Evolutionary conservation across 345 rosid genomes (phyloP), one percentile per base, ranked within the genome.

Genomic region (Eutrema japonicum): DNA sequence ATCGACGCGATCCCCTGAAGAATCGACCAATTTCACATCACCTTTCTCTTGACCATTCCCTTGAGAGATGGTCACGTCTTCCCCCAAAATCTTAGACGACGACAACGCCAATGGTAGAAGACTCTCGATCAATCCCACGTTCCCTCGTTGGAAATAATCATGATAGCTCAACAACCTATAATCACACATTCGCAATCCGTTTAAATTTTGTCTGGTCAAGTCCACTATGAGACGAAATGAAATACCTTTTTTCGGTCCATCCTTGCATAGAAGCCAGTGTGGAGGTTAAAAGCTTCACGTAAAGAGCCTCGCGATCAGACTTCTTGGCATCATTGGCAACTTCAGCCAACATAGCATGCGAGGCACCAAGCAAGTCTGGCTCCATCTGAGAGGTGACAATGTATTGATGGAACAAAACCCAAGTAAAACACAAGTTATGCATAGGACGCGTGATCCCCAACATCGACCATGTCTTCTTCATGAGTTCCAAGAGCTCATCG

Each of bases 401-500:
- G 58, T 91, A 89, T 26, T 86, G 96, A 26, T 86, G 86, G 62
- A 94, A 89, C 47, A 91, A 57, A 60, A 91, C 89, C 98, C 98
- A 94, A 3, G 95, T 81, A 67, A 91, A 86, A 82, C 93, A 89
- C 16, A 86, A 32, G 69, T 88, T 87, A 74, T 94, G 98, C 5
- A 89, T 55, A 0, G 85, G 68, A 48, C 84, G 58, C 9, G 77
- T 86, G 66, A 94, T 89, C 35, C 95, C 97, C 40, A 91, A 66
- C 46, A 88, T 88, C 10, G 86, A 38, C 97, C 98, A 94, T 11
- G 98, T 91, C 83, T 91, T 94, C 77, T 88, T 94, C 81, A 94
- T 89, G 10, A 94, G 77, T 58, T 94, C 97, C 11, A 89, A 64
- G 26, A 94, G 88, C 80, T 91, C 96, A 36, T 94, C 98, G 1